A percentile compares a stretch with the other conserved stretches of the same genome.
Conservation (phyloP, 2,329 filamentous ascomycete species). For the Claviceps citrina region DNA sequence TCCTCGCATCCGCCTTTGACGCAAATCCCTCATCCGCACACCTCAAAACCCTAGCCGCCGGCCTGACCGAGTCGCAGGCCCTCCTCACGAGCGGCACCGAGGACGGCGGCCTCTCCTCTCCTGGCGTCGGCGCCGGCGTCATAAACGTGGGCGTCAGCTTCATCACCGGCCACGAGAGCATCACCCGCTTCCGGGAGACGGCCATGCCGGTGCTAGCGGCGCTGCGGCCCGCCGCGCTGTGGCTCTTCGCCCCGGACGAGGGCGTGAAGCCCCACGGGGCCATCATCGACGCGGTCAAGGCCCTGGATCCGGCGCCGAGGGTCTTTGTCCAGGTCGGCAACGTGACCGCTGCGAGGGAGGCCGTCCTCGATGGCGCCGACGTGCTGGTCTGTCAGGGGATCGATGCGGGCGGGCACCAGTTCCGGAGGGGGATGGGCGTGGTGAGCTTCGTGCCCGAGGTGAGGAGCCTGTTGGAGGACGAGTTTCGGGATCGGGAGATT, state of each 20-base stretch:
- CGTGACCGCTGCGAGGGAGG: constrained; percentile 36
- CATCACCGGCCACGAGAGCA: constrained; percentile 35
- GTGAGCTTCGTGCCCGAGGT: constrained; percentile 44
- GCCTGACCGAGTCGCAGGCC: constrained; percentile 16
- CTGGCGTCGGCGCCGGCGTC: constrained; percentile 18
- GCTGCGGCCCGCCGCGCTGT: constrained; percentile 43
- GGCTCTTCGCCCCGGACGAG: constrained; percentile 48
- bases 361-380: constrained; percentile 34
- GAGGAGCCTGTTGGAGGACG: constrained; percentile 26
- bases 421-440: constrained; percentile 36
- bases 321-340: constrained; percentile 49
- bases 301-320: constrained; percentile 20
- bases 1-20: constrained; percentile 19
- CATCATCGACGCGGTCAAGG: constrained; percentile 22
- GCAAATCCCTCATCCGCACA: constrained; percentile 16
- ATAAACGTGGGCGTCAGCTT: constrained; percentile 43
- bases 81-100: constrained; percentile 11
- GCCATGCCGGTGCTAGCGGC: constrained; percentile 34
- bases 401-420: constrained; percentile 51
- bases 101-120: constrained; percentile 7
- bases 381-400: constrained; percentile 46
- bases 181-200: constrained; percentile 24
- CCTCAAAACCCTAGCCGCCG: constrained; percentile 17
- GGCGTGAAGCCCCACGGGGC: constrained; percentile 22
- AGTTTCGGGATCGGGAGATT: constrained; percentile 20